phyloP scores from a whole-genome alignment of 2,329 filamentous ascomycete species.

The Colletotrichum godetiae region DNA sequence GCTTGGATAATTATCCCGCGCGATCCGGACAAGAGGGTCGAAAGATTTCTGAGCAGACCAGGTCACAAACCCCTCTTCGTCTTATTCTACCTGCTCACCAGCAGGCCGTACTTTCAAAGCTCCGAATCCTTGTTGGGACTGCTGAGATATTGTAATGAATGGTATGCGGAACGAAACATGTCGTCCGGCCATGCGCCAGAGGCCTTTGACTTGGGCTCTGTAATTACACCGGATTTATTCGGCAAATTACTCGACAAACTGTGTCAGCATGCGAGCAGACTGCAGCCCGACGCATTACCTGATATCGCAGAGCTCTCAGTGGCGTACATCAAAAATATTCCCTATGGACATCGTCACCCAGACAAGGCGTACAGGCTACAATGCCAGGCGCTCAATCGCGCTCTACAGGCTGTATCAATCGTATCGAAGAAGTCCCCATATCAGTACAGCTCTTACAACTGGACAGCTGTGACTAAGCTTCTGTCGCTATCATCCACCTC shows the following conservation, averaged over 20 bases:
- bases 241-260: background rate
- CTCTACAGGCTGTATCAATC: conserved; percentile 46
- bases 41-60: conserved; percentile 4
- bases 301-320: conserved; percentile 44
- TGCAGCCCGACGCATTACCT: conserved; percentile 44
- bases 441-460: conserved; percentile 58
- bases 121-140: conserved; percentile 20
- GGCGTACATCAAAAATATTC: conserved; percentile 43
- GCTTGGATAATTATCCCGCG: conserved; percentile 11
- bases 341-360: conserved; percentile 20
- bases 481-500: conserved; percentile 62
- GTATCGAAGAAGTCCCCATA: conserved; percentile 46
- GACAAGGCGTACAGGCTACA: conserved; percentile 39
- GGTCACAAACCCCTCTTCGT: conserved; percentile 31
- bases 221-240: background rate
- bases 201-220: background rate
- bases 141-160: conserved; percentile 22
- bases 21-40: conserved; percentile 22
- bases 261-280: conserved; percentile 28
- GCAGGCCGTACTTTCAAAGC: background rate
- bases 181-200: background rate
- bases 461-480: conserved; percentile 67
- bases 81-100: conserved; percentile 23
- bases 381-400: conserved; percentile 49
- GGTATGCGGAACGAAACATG: conserved; percentile 12